Conservation (phyloP, 1,139 yeast genomes). For the Hansenula lynferdii region DNA sequence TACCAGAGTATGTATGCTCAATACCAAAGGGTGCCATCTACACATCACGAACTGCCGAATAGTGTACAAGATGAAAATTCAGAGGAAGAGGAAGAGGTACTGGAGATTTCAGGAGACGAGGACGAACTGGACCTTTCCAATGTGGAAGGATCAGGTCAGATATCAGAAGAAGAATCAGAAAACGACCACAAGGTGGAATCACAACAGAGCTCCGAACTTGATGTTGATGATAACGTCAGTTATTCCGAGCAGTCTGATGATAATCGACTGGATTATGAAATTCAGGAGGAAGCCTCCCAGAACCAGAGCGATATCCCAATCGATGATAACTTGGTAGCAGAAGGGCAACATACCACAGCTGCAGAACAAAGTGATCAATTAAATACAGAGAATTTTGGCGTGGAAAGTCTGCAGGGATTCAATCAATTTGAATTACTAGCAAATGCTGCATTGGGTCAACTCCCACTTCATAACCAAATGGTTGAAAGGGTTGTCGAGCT, state of each 20-base stretch:
- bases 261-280: neutral
- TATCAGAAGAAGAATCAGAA: no score
- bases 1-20: constrained; percentile 1
- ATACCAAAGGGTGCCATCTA: neutral
- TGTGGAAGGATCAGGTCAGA: no score
- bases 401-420: no score
- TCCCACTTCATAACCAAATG: neutral
- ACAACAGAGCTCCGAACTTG: no score
- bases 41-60: neutral
- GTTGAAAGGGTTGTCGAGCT: neutral
- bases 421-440: neutral
- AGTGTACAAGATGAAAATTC: constrained; percentile 1
- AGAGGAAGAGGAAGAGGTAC: constrained; percentile 5
- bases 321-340: no score
- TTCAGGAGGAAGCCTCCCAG: neutral
- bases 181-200: no score
- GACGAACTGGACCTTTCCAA: no score
- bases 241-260: neutral
- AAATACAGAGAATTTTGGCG: no score
- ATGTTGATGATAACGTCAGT: neutral
- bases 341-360: no score
- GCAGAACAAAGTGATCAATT: no score
- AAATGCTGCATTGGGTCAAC: neutral
- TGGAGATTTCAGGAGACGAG: no score
- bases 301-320: no score